phyloP scores from a whole-genome alignment of 2,329 filamentous ascomycete species.

The Diaporthe citriasiana region DNA sequence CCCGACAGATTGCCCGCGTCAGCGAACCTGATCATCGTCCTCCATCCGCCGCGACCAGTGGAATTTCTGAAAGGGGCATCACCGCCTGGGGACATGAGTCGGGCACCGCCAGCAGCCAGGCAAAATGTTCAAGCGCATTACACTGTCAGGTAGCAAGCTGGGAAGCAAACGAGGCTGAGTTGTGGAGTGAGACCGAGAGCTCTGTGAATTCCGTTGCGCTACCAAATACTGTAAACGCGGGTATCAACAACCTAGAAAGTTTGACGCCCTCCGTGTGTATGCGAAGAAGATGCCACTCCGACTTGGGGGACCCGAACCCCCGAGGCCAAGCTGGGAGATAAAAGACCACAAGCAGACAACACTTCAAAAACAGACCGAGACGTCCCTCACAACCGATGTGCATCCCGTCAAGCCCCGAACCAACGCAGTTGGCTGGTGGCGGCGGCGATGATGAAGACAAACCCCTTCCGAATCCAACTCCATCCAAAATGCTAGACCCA shows the following conservation, averaged over 20 bases:
- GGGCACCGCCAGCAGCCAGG: background rate
- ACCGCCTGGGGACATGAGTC: slow-evolving; percentile 22
- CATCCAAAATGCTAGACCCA: slow-evolving; percentile 24
- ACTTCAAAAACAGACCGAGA: background rate
- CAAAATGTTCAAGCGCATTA: background rate
- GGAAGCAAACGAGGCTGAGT: background rate
- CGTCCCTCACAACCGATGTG: background rate
- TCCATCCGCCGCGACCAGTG: background rate
- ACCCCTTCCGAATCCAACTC: slow-evolving; percentile 16
- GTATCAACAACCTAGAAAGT: slow-evolving; percentile 39
- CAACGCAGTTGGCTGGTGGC: slow-evolving; percentile 18
- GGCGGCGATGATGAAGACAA: slow-evolving; percentile 11
- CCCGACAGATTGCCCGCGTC: slow-evolving; percentile 19
- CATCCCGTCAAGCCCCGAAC: background rate
- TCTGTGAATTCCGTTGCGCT: slow-evolving; percentile 20
- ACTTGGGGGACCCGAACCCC: background rate
- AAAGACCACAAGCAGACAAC: background rate
- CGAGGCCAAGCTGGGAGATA: background rate
- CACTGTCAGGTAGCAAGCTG: no score
- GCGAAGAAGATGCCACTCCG: slow-evolving; percentile 24
- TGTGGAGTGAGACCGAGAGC: background rate
- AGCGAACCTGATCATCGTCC: background rate
- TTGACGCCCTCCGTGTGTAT: slow-evolving; percentile 39
- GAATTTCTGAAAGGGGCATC: slow-evolving; percentile 5
- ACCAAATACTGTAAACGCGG: slow-evolving; percentile 36